Conservation (phyloP, 345 rosid species). For the Lepidium aucheri region DNA sequence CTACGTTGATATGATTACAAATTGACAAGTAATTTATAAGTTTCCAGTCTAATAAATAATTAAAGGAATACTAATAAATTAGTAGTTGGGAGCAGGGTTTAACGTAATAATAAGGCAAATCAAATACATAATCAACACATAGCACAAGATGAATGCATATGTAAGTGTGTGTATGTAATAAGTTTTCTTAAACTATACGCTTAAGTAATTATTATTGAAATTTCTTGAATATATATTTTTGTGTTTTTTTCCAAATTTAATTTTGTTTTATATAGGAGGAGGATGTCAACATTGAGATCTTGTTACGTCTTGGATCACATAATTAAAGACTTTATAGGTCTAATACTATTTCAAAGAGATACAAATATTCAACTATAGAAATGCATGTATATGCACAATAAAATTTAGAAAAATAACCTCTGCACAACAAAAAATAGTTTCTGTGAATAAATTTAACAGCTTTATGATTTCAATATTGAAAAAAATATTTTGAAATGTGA, state of each 20-base stretch:
- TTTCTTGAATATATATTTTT: background rate
- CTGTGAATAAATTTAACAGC: background rate
- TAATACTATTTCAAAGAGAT: background rate
- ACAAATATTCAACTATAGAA: background rate
- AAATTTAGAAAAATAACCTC: background rate
- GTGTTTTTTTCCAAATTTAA: too few relatives aligned
- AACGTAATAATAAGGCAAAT: background rate
- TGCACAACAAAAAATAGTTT: background rate
- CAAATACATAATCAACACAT: background rate
- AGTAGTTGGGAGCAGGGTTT: background rate
- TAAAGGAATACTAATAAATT: background rate
- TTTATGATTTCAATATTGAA: too few relatives aligned
- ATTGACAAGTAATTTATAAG: background rate
- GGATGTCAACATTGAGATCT: background rate
- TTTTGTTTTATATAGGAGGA: too few relatives aligned
- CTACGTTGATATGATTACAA: background rate
- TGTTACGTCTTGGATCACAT: background rate
- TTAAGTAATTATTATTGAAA: background rate
- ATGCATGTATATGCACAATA: background rate
- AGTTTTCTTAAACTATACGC: background rate
- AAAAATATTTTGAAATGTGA: too few relatives aligned
- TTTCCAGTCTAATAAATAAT: background rate
- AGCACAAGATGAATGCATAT: background rate
- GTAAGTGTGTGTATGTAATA: background rate
- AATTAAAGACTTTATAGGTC: background rate